Evolutionary conservation across 148 eudicot genomes (phyloP), one percentile per base, ranked within the genome.

Genomic region (Spergularia marina): DNA sequence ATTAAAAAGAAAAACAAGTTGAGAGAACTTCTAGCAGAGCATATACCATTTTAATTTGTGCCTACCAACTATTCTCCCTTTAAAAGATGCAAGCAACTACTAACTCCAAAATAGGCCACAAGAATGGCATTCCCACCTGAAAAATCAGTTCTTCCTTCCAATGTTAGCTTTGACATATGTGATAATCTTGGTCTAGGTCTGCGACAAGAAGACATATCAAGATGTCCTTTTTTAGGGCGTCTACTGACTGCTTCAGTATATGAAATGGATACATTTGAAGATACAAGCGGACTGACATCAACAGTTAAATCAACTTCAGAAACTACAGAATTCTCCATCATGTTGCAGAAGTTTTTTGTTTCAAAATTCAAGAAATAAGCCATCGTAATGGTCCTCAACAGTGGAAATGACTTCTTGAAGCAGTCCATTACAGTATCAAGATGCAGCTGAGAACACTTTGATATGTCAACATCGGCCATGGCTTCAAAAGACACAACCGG

Each of bases 111-210:
- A 14, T 51, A 49, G 25, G 18, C 18, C 30, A 21, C 34, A 62
- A 21, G 41, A 51, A 54, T 25, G 53, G 3, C 40, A 51, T 15
- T 71, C 86, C 68, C 84, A 94, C 98, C 98, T 61, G 75, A 74
- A 41, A 94, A 76, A 81, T 94, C 97, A 64, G 76, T 87, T 55
- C 91, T 85, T 25, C 98, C 98, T 81, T 90, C 93, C 86, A 91
- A 74, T 49, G 87, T 85, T 75, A 94, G 96, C 75, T 85, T 94
- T 53, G 84, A 84, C 53, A 94, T 68, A 78, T 81, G 76, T 67
- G 89, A 83, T n/a, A 77, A 71, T 59, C 61, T 18, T 72, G 79
- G 75, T 68, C 70, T 78, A 14, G 82, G 64, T 55, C 53, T 64
- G 65, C 56, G 73, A 57, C 76, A 65, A 53, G 61, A 25, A 47